Conservation (phyloP, 1,139 yeast genomes). For the Hemisphaericaspora xylofermentans region DNA sequence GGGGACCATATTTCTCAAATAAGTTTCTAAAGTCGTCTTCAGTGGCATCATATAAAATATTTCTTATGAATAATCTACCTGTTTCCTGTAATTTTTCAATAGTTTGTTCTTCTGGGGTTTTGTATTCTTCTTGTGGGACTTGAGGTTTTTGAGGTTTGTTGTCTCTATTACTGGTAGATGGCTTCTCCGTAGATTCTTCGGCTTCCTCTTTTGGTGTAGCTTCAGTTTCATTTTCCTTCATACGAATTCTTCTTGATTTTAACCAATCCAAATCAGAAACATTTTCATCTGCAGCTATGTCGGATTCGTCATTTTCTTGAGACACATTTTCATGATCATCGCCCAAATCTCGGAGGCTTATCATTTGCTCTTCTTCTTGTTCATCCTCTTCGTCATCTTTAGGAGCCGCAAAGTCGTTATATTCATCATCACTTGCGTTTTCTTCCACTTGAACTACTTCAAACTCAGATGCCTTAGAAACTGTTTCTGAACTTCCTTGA, state of each 20-base stretch:
- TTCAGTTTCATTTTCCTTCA: conserved; percentile 54
- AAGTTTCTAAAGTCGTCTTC: conserved; percentile 73
- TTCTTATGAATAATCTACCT: conserved; percentile 85
- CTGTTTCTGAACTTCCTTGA: conserved; percentile 18
- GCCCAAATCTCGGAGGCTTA: conserved; percentile 17
- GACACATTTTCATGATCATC: conserved; percentile 10
- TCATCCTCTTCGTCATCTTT: conserved; percentile 26
- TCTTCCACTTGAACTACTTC: conserved; percentile 37
- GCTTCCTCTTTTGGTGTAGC: conserved; percentile 20
- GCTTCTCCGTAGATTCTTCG: conserved; percentile 5
- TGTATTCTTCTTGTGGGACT: conserved; percentile 9
- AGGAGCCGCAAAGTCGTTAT: conserved; percentile 49
- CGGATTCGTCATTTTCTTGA: conserved; percentile 20
- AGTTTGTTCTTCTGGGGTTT: conserved; percentile 39
- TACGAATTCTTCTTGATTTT: conserved; percentile 70
- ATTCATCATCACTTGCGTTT: conserved; percentile 66
- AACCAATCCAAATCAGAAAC: conserved; percentile 90
- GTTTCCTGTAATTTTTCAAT: conserved; percentile 59
- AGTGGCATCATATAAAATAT: conserved; percentile 74
- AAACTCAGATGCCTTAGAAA: conserved; percentile 10
- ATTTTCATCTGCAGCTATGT: conserved; percentile 48
- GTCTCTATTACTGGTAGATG: not conserved
- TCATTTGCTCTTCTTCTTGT: conserved; percentile 20
- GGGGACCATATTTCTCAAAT: conserved; percentile 54
- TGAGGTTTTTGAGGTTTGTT: conserved; percentile 5